phyloP scores from a whole-genome alignment of 768 basidiomycete species.

The Trametes cubensis region DNA sequence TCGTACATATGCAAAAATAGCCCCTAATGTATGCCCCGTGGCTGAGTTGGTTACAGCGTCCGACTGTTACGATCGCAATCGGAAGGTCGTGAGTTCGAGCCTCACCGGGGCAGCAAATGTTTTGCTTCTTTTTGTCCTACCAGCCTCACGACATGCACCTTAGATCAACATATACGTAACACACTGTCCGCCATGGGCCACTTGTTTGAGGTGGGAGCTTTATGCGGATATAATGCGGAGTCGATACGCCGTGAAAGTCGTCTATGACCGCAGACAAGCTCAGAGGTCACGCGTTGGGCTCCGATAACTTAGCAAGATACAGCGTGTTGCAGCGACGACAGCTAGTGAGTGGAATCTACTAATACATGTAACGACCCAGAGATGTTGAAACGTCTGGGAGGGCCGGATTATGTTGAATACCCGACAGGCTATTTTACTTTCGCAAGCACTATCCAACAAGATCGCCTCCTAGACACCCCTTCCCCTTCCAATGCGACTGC shows the following conservation, averaged over 20 bases:
- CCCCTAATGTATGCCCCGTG: constrained; percentile 53
- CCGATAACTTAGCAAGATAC: not conserved
- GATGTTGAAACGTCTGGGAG: constrained; percentile 31
- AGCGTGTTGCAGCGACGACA: constrained; percentile 13
- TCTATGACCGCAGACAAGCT: too few relatives aligned
- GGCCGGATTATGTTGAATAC: constrained; percentile 59
- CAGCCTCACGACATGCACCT: not conserved
- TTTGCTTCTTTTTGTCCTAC: not conserved
- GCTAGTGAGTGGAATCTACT: constrained; percentile 26
- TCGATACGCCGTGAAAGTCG: too few relatives aligned
- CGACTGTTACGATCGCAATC: constrained; percentile 62
- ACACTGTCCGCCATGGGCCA: too few relatives aligned
- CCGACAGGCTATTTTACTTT: constrained; percentile 35
- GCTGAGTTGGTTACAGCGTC: constrained; percentile 81
- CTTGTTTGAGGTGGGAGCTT: too few relatives aligned
- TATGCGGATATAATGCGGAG: too few relatives aligned
- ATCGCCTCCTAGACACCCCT: constrained; percentile 1
- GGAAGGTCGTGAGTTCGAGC: constrained; percentile 74
- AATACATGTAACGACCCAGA: constrained; percentile 26
- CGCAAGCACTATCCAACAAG: constrained; percentile 44
- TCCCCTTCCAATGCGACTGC: not conserved
- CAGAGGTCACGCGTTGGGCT: too few relatives aligned
- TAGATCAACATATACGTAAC: too few relatives aligned
- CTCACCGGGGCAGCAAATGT: constrained; percentile 47
- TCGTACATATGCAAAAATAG: not conserved